Conservation (phyloP, 129 eudicot species). For the Cynara cardunculus region DNA sequence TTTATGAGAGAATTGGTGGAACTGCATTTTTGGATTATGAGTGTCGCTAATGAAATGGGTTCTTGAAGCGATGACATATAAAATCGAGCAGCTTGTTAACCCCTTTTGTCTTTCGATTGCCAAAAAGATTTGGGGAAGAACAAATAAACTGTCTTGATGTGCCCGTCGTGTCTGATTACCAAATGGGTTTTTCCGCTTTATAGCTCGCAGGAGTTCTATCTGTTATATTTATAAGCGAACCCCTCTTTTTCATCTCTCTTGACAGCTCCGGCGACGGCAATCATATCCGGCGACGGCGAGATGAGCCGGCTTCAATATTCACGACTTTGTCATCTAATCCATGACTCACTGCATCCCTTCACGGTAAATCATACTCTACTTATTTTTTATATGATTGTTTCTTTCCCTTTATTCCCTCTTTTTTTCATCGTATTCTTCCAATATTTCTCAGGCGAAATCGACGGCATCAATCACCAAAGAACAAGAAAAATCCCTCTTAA, state of each 20-base stretch:
- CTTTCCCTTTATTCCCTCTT: not conserved
- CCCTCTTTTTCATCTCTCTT: not conserved
- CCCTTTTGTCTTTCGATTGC: not conserved
- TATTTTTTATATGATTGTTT: not conserved
- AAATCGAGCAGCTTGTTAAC: not conserved
- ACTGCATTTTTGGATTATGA: slow-evolving; percentile 48
- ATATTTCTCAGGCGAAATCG: slow-evolving; percentile 22
- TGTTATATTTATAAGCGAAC: not conserved
- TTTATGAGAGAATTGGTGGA: slow-evolving; percentile 41
- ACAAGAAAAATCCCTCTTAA: slow-evolving; percentile 41
- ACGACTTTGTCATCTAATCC: slow-evolving; percentile 11
- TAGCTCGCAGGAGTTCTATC: not conserved
- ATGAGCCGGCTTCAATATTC: slow-evolving; percentile 22
- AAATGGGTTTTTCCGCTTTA: not conserved
- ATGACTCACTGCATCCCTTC: not conserved
- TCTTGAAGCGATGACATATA: slow-evolving; percentile 44
- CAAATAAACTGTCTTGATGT: not conserved
- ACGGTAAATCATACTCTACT: not conserved
- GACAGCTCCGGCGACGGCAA: not conserved
- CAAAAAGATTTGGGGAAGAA: not conserved
- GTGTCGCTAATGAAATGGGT: slow-evolving; percentile 37
- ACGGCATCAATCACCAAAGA: slow-evolving; percentile 26
- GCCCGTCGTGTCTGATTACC: not conserved
- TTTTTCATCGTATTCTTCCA: not conserved
- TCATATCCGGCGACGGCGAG: slow-evolving; percentile 14